phyloP scores from a whole-genome alignment of 805 yeast genomes.

The Pichia cephalocereana region DNA sequence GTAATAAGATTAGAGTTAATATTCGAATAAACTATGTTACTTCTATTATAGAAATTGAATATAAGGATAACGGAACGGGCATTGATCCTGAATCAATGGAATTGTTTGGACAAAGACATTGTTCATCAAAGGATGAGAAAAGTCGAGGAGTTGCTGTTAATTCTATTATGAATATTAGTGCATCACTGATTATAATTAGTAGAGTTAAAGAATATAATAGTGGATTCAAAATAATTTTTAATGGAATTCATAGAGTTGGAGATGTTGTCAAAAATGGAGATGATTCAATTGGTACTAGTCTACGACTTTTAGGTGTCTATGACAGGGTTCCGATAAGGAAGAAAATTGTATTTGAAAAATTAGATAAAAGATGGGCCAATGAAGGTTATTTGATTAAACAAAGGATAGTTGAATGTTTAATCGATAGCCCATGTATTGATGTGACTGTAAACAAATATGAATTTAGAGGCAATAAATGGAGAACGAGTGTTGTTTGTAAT shows the following conservation, averaged over 20 bases:
- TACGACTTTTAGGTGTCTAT: slow-evolving; percentile 33
- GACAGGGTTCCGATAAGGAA: slow-evolving; percentile 36
- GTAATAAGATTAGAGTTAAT: slow-evolving; percentile 28
- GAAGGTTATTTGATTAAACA: slow-evolving; percentile 24
- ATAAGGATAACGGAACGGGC: slow-evolving; percentile 70
- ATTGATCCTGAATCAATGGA: slow-evolving; percentile 40
- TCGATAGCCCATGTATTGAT: slow-evolving; percentile 18
- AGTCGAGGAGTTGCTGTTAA: slow-evolving; percentile 59
- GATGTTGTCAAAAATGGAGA: neutral
- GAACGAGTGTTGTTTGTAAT: neutral
- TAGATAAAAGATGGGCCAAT: slow-evolving; percentile 13
- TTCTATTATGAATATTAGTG: slow-evolving; percentile 38
- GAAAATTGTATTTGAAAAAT: slow-evolving; percentile 13
- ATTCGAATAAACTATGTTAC: slow-evolving; percentile 20
- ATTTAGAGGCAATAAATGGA: neutral
- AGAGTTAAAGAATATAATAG: slow-evolving; percentile 25
- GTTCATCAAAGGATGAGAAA: slow-evolving; percentile 46
- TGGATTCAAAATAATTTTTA: slow-evolving; percentile 19
- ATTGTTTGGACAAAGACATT: slow-evolving; percentile 36
- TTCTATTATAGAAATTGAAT: slow-evolving; percentile 22
- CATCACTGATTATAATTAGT: slow-evolving; percentile 41
- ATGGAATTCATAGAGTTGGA: slow-evolving; percentile 10
- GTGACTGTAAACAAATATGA: slow-evolving; percentile 11
- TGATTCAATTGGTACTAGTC: slow-evolving; percentile 29
- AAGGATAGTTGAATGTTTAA: slow-evolving; percentile 23